These are phyloP conservation scores for Fragilariopsis cylindrus DNA, from an alignment of 108 stramenopile genomes.

Conservation along the genomic window DNA sequence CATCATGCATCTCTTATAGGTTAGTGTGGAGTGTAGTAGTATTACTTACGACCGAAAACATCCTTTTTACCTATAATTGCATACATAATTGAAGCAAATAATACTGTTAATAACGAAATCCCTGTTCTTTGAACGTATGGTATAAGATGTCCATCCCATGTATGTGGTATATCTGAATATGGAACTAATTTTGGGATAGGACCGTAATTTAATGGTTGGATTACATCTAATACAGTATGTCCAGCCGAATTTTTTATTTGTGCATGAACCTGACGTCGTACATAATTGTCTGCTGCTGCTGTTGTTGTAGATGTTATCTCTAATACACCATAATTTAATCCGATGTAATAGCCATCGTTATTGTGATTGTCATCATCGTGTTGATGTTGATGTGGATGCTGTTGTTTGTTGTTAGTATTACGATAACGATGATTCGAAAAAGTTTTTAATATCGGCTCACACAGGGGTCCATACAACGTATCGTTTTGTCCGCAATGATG, in stretches of 20 bases:
- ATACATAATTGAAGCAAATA: neutral
- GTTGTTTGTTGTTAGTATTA: neutral
- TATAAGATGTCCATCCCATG: constrained; percentile 42
- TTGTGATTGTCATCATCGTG: constrained; percentile 3
- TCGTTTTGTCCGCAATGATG: constrained; percentile 63
- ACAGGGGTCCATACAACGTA: constrained; percentile 68
- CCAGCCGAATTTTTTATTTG: constrained; percentile 28
- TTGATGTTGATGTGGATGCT: constrained; percentile 18
- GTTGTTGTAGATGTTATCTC: neutral
- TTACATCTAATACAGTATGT: constrained; percentile 22
- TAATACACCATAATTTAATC: constrained; percentile 69
- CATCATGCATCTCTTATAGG: no score
- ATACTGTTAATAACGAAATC: neutral
- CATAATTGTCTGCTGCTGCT: constrained; percentile 49
- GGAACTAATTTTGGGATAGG: constrained; percentile 11
- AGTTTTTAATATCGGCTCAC: constrained; percentile 55
- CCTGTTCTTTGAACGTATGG: neutral
- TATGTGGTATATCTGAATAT: constrained; percentile 20
- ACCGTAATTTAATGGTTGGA: constrained; percentile 19
- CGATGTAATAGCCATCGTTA: constrained; percentile 39
- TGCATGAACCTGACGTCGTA: constrained; percentile 8
- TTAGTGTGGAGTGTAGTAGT: no score
- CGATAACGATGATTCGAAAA: constrained; percentile 29
- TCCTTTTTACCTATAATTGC: neutral
- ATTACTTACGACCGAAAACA: no score